Percentiles rank a stretch among this genome's conserved stretches.
Conservation (phyloP, 75 land plant species). For the Selaginella moellendorffii region DNA sequence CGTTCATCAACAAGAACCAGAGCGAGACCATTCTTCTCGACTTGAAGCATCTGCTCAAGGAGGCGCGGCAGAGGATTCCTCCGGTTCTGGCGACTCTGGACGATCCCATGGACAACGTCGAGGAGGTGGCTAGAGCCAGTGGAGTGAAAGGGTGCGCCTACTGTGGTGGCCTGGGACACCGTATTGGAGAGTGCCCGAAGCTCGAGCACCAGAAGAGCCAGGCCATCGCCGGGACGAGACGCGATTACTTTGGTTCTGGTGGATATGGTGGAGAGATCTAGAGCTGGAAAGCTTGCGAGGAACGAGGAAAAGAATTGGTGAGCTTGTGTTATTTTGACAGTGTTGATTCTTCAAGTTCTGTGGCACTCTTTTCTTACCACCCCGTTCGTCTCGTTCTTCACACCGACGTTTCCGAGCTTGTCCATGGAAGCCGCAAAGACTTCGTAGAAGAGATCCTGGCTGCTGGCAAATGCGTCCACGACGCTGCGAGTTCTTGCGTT, state of each 20-base stretch:
- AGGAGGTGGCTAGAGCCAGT: conserved; percentile 6
- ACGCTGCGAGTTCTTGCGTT: not conserved
- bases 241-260: conserved; percentile 2
- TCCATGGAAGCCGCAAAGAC: too few species aligned
- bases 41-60: conserved; percentile 7
- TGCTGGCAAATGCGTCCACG: not conserved
- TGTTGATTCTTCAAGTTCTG: too few species aligned
- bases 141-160: conserved; percentile 5
- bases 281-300: too few species aligned
- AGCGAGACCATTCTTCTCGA: conserved; percentile 6
- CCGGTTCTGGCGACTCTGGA: conserved; percentile 4
- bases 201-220: conserved; percentile 7
- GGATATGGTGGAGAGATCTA: conserved; percentile 7
- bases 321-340: too few species aligned
- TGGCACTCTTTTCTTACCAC: too few species aligned
- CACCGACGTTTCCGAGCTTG: not conserved
- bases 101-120: conserved; percentile 1
- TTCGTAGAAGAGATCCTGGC: not conserved
- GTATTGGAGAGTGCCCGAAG: conserved; percentile 5
- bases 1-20: conserved; percentile 5
- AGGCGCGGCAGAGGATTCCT: conserved; percentile 3
- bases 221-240: conserved; percentile 4
- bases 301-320: too few species aligned
- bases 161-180: conserved; percentile 5
- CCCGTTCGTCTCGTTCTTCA: too few species aligned